Percentiles rank a stretch among this genome's conserved stretches.
These are phyloP conservation scores for Collybiopsis luxurians DNA, from an alignment of 768 basidiomycete species.

Conservation along the genomic window DNA sequence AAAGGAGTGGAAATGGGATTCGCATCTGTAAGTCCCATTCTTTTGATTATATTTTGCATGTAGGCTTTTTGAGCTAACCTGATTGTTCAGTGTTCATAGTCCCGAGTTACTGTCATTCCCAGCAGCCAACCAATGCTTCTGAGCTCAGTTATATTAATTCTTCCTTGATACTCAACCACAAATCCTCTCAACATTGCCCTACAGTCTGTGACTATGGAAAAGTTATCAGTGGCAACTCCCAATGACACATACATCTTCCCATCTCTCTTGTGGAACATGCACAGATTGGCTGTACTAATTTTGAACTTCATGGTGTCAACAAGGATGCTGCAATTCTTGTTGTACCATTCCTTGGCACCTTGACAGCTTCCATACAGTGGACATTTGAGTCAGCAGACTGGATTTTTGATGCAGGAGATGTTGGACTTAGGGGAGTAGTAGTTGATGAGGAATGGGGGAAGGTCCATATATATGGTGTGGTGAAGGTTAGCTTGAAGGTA, in stretches of 20 bases:
- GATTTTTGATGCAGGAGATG: not conserved
- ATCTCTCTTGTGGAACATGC: conserved; percentile 12
- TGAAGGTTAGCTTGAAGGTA: conserved; percentile 22
- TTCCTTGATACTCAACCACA: conserved; percentile 5
- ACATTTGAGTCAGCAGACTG: not conserved
- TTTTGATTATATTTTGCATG: conserved; percentile 13
- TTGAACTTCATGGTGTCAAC: not conserved
- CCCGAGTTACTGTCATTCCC: conserved; percentile 16
- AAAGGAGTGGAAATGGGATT: conserved; percentile 19
- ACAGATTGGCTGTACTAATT: conserved; percentile 9
- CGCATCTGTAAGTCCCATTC: conserved; percentile 15
- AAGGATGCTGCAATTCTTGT: not conserved
- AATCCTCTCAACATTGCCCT: conserved; percentile 8
- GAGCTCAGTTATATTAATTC: conserved; percentile 15
- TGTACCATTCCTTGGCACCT: not conserved
- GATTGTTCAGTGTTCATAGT: conserved; percentile 12
- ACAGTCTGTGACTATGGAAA: conserved; percentile 16
- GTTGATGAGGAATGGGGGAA: conserved; percentile 2
- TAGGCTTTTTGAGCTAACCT: conserved; percentile 16
- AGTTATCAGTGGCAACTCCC: conserved; percentile 19
- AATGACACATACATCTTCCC: not conserved
- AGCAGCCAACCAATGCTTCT: conserved; percentile 18
- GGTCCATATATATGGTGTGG: conserved; percentile 15
- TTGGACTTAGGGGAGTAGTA: not conserved
- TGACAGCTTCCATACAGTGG: not conserved